Base-by-base conservation (phyloP, 1,139 yeast species). In the Diutina pseudorugosa region DNA sequence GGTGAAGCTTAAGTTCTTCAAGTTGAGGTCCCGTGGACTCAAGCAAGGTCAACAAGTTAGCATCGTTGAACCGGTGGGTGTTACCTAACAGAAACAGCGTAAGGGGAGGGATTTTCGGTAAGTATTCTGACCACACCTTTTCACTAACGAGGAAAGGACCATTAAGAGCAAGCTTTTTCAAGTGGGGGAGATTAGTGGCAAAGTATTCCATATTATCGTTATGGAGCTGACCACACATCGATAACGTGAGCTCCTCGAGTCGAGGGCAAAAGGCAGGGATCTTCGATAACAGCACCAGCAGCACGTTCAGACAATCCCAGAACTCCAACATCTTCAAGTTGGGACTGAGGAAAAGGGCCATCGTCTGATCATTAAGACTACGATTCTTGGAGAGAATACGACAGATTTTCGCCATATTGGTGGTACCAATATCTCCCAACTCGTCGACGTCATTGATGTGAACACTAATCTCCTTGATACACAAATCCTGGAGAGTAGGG, bases 161-260 rank as follows among this genome's bases (percentile, higher is more conserved):
- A 65, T 91, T 90, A 41, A 93, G 68, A 16, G 77, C 69, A 9
- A 91, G 57, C 12, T 76, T 71, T 11, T 64, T 70, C 52, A 94
- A 69, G 30, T 77, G 65, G 0, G 69, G 68, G 51, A 91, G 70
- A 56, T 88, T 83, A 12, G 79, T 68, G 11, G 80, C 76, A 57
- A 77, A 80, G 61, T 87, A 85, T 21, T 71, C 63, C 55, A 93
- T 65, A 55, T 87, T 85, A 58, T 84, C 90, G 63, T 87, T 87
- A 59, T 85, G 90, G 43, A 93, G 69, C 60, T 87, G 94, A 2
- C 98, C 98, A 70, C 98, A 93, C 97, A 90, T 91, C 55, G 82
- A 82, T 51, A 93, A 70, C 0, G 85, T 84, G 45, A 93, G 66
- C 1, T 74, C 68, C 58, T 79, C 82, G 3, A 93, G 57, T 43